These are phyloP conservation scores for Collybia sp. DNA, from an alignment of 768 basidiomycete species.

Conservation along the genomic window DNA sequence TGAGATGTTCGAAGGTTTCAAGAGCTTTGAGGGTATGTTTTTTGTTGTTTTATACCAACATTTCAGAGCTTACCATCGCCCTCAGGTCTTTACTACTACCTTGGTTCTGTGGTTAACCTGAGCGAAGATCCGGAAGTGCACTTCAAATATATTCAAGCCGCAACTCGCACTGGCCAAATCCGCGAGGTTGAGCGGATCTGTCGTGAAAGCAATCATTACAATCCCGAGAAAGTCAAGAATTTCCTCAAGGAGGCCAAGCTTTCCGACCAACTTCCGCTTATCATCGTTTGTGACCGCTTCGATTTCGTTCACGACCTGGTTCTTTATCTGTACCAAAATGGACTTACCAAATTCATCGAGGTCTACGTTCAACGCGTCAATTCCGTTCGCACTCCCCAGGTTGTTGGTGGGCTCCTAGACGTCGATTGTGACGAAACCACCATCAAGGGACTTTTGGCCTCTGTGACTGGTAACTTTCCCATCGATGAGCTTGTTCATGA, in stretches of 20 bases:
- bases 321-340: constrained; percentile 97
- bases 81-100: constrained; percentile 92
- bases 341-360: constrained; percentile 95
- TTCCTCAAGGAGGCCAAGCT: constrained; percentile 99
- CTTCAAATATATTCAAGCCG: constrained; percentile 99
- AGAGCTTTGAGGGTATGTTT: constrained; percentile 84
- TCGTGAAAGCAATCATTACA: constrained; percentile 95
- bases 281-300: constrained; percentile 99
- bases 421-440: constrained; percentile 97
- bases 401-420: constrained; percentile 92
- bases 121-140: constrained; percentile 95
- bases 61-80: background rate
- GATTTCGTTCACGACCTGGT: constrained; percentile 99
- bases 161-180: constrained; percentile 96
- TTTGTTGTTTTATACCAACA: background rate
- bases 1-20: constrained; percentile 97
- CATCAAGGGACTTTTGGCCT: constrained; percentile 91
- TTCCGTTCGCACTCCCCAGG: constrained; percentile 94
- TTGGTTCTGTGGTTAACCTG: constrained; percentile 96
- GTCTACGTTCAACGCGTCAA: constrained; percentile 99
- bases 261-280: constrained; percentile 92
- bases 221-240: constrained; percentile 99
- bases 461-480: constrained; percentile 95
- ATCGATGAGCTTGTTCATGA: constrained; percentile 97
- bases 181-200: constrained; percentile 99